Evolutionary conservation across 106 monocot species (phyloP).

Genomic region (Alisma plantagoaquatica): DNA sequence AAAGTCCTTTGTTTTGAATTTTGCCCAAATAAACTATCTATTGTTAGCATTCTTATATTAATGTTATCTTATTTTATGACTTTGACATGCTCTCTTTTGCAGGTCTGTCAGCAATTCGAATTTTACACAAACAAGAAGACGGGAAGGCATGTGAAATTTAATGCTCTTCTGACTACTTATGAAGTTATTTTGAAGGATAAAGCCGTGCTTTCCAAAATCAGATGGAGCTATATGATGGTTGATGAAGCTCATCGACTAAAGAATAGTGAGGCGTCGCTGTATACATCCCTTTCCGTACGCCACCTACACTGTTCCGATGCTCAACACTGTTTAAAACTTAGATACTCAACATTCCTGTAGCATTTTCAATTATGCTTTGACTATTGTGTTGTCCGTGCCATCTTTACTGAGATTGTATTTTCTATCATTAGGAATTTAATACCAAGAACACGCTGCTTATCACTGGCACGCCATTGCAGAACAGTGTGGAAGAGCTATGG

Average conservation of each 20-base stretch:
- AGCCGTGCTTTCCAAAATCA: slow-evolving; percentile 73
- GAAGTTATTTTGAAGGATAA: slow-evolving; percentile 97
- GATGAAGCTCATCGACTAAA: slow-evolving; percentile 97
- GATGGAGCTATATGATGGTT: slow-evolving; percentile 98
- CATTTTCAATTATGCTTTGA: no score
- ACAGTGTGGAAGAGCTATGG: slow-evolving; percentile 99
- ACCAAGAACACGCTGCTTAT: slow-evolving; percentile 98
- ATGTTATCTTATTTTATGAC: no score
- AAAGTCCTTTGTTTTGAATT: no score
- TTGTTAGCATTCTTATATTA: no score
- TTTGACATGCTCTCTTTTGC: no score
- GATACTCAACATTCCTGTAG: background rate
- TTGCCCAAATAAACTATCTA: no score
- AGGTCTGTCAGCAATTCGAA: slow-evolving; percentile 89
- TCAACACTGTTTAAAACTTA: background rate
- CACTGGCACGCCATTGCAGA: slow-evolving; percentile 95
- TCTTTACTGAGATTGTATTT: no score
- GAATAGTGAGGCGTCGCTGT: slow-evolving; percentile 92
- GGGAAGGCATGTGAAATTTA: slow-evolving; percentile 70
- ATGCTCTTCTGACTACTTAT: slow-evolving; percentile 91
- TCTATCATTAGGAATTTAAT: slow-evolving; percentile 68
- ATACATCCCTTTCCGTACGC: slow-evolving; percentile 70
- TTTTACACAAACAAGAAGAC: slow-evolving; percentile 68
- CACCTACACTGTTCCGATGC: background rate
- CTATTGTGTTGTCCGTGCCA: no score